Evolutionary conservation across 495 filamentous ascomycete genomes (phyloP).

Genomic region (Poronia punctata): DNA sequence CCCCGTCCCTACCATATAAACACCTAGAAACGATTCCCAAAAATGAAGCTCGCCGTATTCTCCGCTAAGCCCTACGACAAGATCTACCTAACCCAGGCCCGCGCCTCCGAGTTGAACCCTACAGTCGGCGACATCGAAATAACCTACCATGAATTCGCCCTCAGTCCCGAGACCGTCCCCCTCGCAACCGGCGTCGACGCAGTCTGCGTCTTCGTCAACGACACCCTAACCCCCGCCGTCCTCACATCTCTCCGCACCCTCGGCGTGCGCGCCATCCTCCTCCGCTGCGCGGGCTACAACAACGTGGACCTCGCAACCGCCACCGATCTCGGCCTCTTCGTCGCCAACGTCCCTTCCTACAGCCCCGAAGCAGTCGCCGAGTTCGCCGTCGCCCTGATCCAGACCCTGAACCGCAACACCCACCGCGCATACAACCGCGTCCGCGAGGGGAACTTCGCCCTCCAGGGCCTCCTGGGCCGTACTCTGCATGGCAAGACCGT

Average conservation of each 20-base stretch:
- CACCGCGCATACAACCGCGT: conserved; percentile 68
- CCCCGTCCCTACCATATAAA: no score
- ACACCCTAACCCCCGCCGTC: conserved; percentile 46
- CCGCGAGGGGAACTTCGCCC: conserved; percentile 63
- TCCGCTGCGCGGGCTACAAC: conserved; percentile 68
- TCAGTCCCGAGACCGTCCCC: conserved; percentile 48
- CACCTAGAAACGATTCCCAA: not conserved
- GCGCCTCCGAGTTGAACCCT: conserved; percentile 13
- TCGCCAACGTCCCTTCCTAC: conserved; percentile 62
- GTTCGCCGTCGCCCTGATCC: conserved; percentile 60
- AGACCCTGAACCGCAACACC: conserved; percentile 63
- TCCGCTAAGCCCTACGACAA: conserved; percentile 57
- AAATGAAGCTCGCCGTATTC: conserved; percentile 55
- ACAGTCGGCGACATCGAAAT: conserved; percentile 25
- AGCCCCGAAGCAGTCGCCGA: conserved; percentile 68
- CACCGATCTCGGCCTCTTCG: conserved; percentile 51
- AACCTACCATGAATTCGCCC: conserved; percentile 49
- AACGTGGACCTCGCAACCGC: conserved; percentile 56
- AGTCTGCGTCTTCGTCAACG: conserved; percentile 69
- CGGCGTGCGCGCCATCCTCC: conserved; percentile 51
- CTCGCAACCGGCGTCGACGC: conserved; percentile 49
- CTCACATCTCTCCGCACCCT: conserved; percentile 38
- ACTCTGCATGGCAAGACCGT: conserved; percentile 58
- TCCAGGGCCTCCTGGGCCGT: conserved; percentile 56
- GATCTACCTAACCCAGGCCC: conserved; percentile 37